Conservation (phyloP, 2,329 filamentous ascomycete genomes). For the Aureobasidium leucospermi region DNA sequence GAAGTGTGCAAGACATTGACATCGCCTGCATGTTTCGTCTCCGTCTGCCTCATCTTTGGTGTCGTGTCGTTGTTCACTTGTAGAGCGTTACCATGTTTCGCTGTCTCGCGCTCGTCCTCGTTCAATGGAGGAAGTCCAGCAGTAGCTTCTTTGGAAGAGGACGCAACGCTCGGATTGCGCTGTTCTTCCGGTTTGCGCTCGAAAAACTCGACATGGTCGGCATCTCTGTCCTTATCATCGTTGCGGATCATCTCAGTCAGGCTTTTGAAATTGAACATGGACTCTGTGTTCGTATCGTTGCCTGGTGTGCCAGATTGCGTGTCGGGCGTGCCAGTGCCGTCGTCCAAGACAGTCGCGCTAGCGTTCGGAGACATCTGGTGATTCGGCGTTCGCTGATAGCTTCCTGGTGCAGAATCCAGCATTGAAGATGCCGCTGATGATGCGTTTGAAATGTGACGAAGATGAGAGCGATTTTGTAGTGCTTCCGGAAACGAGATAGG, state of each 20-base stretch:
- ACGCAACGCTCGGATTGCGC: neutral
- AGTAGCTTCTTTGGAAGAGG: neutral
- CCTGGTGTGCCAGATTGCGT: conserved; percentile 34
- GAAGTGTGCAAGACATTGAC: conserved; percentile 1
- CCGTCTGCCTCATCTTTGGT: neutral
- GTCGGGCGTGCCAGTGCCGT: conserved; percentile 3
- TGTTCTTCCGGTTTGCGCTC: conserved; percentile 11
- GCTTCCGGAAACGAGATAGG: conserved; percentile 20
- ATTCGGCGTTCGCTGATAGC: conserved; percentile 10
- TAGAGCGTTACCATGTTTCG: neutral
- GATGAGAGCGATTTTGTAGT: conserved; percentile 28
- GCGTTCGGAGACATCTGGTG: conserved; percentile 4
- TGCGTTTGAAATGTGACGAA: conserved; percentile 74
- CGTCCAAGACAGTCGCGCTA: neutral
- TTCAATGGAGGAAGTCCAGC: neutral
- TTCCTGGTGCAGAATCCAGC: conserved; percentile 57
- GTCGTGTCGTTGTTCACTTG: neutral
- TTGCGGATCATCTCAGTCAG: conserved; percentile 76
- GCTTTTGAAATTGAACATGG: conserved; percentile 87
- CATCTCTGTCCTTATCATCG: conserved; percentile 42
- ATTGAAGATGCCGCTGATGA: conserved; percentile 77
- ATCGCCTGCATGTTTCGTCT: conserved; percentile 6
- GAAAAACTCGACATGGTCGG: conserved; percentile 35
- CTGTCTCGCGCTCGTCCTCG: neutral
- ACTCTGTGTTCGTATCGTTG: conserved; percentile 53